Evolutionary conservation across 2,329 filamentous ascomycete species (phyloP).

Genomic region (Fusarium nygamai): DNA sequence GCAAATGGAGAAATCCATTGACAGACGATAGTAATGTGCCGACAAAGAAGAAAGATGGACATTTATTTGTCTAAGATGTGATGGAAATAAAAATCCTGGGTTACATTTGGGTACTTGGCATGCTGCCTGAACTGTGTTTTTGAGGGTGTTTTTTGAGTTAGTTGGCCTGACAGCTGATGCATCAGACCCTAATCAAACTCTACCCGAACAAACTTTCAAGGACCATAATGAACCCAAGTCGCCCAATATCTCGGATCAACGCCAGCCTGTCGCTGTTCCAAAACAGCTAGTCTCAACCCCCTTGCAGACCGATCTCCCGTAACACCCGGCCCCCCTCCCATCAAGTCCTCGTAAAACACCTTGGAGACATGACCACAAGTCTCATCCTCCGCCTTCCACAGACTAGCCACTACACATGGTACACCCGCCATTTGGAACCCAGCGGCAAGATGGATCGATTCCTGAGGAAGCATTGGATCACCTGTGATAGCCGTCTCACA

Average conservation of each 20-base stretch:
- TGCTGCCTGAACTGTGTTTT: background rate
- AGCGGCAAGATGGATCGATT: background rate
- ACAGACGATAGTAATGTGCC: background rate
- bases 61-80: fast-evolving
- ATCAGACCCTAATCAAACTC: background rate
- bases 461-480: background rate
- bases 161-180: background rate
- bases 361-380: background rate
- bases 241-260: background rate
- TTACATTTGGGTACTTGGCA: background rate
- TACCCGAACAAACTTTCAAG: background rate
- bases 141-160: background rate
- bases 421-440: background rate
- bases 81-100: background rate
- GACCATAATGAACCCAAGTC: background rate
- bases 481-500: background rate
- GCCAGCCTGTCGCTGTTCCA: background rate
- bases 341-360: background rate
- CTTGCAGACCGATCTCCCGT: background rate
- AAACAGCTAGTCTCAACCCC: background rate
- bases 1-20: background rate
- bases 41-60: fast-evolving
- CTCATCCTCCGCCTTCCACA: background rate
- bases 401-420: background rate
- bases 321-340: background rate